Base-by-base conservation (phyloP, 805 yeast genomes). In the Kluyveromyces dobzhanskii region DNA sequence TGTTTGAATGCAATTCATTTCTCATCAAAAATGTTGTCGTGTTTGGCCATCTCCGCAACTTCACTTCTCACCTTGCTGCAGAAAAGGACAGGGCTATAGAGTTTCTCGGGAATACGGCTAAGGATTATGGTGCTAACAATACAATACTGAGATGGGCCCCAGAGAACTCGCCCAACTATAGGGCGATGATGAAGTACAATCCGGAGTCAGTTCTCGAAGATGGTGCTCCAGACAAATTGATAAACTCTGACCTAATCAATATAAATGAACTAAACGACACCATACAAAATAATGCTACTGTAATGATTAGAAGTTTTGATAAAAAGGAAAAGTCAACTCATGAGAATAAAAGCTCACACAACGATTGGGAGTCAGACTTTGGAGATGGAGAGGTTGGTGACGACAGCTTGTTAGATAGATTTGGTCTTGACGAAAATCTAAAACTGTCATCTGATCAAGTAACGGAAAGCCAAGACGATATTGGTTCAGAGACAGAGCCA, bases 91-190 rank as follows among this genome's bases (percentile, higher is more conserved):
- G 48, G 17, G 56, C 60, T 1, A 51, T 64, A 3, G 44, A 56
- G 4, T 60, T 50, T 35, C 35, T 64, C 1, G 40, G 36, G 18
- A 64, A 61, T 17, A 52, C 49, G 11, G 35, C 62, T 14, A 49
- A 47, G 5, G 57, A 54, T 5, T 24, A 47, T 3, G 56, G 54
- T 1, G 55, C 51, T 12, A 40, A 33, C 2, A 48, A 44, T 19
- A 37, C 51, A 1, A 39, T 62, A 4, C 32, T 46, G 1, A 55
- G 49, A 43, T 61, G 65, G 65, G 65, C 62, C 8, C 65, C 65
- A 1, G 35, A 35, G 5, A 56, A 54, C 7, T 62, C 66, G 1
- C 18, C 43, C 3, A 61, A 63, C 44, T 39, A 48, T 5, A 41
- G 46, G 19, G 38, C 44, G 1, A 35, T 59, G 12, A 41, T 44